phyloP scores from a whole-genome alignment of 306 rosid species.

The peach (Prunus persica) region Prunus_persica_NCBIv2 NC_034013.1:976501-977000 shows the following conservation, averaged over 20 bases:
- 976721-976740: not conserved
- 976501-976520: slow-evolving; percentile 13
- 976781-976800: not conserved
- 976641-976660: not conserved
- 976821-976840: not conserved
- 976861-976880: not conserved
- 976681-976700: not conserved
- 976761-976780: not conserved
- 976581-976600: not conserved
- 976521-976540: not conserved
- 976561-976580: not conserved
- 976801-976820: not conserved
- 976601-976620: not conserved
- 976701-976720: not conserved
- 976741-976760: not conserved
- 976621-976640: not conserved
- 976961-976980: not conserved
- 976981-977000: not conserved
- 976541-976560: not conserved
- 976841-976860: not conserved
- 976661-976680: not conserved
- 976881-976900: too few species aligned
- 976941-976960: not conserved
- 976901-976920: too few species aligned
- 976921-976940: not conserved